Evolutionary conservation across 169 alveolate species (phyloP).

Genomic region (Toxoplasma gondii): DNA sequence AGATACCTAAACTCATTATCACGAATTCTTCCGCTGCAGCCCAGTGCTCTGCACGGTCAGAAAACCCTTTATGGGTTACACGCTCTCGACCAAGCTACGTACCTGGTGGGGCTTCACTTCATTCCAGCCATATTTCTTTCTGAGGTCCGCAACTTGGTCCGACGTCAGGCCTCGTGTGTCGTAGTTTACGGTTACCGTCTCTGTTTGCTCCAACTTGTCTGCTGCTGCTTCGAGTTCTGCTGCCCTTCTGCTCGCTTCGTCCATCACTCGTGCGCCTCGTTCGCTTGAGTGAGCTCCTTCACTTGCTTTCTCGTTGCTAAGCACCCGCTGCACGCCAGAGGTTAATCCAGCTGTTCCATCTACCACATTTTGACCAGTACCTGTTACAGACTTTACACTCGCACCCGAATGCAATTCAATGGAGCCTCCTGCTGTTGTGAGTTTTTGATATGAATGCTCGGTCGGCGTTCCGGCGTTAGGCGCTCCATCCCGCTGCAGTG

Average conservation of each 20-base stretch:
- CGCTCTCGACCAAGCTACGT: neutral
- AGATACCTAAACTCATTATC: neutral
- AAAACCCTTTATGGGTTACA: neutral
- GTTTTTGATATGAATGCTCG: neutral
- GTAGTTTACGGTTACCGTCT: neutral
- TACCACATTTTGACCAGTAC: neutral
- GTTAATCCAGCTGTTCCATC: neutral
- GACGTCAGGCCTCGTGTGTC: slow-evolving; percentile 84
- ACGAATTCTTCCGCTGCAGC: neutral
- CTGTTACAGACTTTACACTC: too few relatives aligned
- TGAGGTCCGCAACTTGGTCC: slow-evolving; percentile 86
- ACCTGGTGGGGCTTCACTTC: slow-evolving; percentile 67
- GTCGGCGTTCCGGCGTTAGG: neutral
- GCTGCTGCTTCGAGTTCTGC: neutral
- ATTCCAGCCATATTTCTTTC: slow-evolving; percentile 70
- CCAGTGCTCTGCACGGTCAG: neutral
- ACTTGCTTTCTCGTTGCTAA: neutral
- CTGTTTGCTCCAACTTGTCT: neutral
- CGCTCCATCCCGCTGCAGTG: neutral
- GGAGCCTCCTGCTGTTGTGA: neutral
- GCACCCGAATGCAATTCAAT: neutral
- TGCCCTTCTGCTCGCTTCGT: neutral
- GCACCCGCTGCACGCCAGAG: neutral
- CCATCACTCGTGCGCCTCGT: neutral
- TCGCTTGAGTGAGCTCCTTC: neutral